Conservation (phyloP, 179 eudicot species). For the Camellia oleifera region DNA sequence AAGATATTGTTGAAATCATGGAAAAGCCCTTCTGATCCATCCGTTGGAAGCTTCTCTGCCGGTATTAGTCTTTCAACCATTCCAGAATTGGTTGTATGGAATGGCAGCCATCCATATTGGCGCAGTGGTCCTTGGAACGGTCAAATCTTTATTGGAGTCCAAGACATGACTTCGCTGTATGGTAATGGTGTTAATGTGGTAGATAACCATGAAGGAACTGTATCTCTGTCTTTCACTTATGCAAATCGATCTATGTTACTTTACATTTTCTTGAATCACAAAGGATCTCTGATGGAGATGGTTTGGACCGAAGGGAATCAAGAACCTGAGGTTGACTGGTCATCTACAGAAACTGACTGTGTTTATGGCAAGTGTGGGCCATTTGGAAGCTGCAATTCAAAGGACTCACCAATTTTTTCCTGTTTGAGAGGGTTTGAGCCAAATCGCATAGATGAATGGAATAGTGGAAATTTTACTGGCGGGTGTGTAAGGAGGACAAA, state of each 20-base stretch:
- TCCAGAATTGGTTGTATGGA: slow-evolving; percentile 24
- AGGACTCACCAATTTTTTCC: slow-evolving; percentile 6
- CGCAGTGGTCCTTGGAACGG: slow-evolving; percentile 40
- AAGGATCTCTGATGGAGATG: slow-evolving; percentile 1
- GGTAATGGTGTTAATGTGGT: not conserved
- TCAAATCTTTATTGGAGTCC: slow-evolving; percentile 28
- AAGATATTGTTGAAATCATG: slow-evolving; percentile 19
- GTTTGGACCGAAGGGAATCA: not conserved
- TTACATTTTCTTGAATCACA: not conserved
- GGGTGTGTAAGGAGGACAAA: slow-evolving; percentile 17
- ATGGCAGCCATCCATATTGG: slow-evolving; percentile 18
- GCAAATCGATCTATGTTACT: too few species aligned
- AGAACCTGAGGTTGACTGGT: not conserved
- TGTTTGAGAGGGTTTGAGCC: slow-evolving; percentile 26
- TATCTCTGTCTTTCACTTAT: not conserved
- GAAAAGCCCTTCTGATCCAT: slow-evolving; percentile 36
- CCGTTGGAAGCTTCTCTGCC: slow-evolving; percentile 24
- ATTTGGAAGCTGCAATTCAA: slow-evolving; percentile 28
- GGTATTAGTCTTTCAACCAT: slow-evolving; percentile 15
- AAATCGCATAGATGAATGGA: slow-evolving; percentile 11
- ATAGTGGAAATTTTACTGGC: slow-evolving; percentile 2
- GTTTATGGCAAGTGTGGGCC: slow-evolving; percentile 33
- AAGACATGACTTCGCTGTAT: not conserved
- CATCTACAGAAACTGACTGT: slow-evolving; percentile 1
- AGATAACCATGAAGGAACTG: not conserved